These are phyloP conservation scores for Gloeophyllum trabeum DNA, from an alignment of 768 basidiomycete genomes.

Conservation along the genomic window DNA sequence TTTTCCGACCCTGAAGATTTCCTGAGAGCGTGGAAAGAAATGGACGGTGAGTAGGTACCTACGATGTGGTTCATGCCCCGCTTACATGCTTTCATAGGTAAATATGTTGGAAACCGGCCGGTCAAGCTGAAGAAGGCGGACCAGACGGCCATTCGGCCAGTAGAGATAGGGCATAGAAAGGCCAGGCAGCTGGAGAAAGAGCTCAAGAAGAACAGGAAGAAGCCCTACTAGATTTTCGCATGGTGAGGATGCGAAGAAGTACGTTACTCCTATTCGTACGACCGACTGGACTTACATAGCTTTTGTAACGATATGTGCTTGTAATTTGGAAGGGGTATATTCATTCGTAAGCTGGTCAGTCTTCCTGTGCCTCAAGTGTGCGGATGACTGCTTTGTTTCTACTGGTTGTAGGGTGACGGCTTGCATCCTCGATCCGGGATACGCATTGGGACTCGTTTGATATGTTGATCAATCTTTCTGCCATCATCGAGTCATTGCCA, in stretches of 20 bases:
- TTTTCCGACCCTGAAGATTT: slow-evolving; percentile 99
- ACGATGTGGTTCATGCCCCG: neutral
- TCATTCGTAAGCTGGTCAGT: too few species aligned
- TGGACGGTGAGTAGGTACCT: slow-evolving; percentile 66
- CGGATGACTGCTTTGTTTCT: too few species aligned
- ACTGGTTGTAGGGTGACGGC: too few species aligned
- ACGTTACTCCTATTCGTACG: too few species aligned
- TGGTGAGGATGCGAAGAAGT: neutral
- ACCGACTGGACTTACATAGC: slow-evolving; percentile 11
- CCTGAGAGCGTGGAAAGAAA: slow-evolving; percentile 97
- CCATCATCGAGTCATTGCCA: too few species aligned
- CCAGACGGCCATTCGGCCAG: slow-evolving; percentile 72
- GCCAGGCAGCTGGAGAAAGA: slow-evolving; percentile 86
- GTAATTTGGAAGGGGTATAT: too few species aligned
- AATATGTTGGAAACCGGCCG: slow-evolving; percentile 98
- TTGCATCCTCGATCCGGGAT: too few species aligned
- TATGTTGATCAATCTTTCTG: too few species aligned
- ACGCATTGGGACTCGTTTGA: too few species aligned
- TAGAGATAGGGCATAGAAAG: slow-evolving; percentile 89
- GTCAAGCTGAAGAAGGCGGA: slow-evolving; percentile 94
- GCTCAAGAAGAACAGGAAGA: slow-evolving; percentile 76
- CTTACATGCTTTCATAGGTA: slow-evolving; percentile 38
- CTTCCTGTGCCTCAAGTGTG: too few species aligned
- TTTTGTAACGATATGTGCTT: too few species aligned
- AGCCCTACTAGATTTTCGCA: slow-evolving; percentile 50